These are phyloP conservation scores for Fragilaria radians DNA, from an alignment of 108 stramenopile genomes.

Conservation along the genomic window DNA sequence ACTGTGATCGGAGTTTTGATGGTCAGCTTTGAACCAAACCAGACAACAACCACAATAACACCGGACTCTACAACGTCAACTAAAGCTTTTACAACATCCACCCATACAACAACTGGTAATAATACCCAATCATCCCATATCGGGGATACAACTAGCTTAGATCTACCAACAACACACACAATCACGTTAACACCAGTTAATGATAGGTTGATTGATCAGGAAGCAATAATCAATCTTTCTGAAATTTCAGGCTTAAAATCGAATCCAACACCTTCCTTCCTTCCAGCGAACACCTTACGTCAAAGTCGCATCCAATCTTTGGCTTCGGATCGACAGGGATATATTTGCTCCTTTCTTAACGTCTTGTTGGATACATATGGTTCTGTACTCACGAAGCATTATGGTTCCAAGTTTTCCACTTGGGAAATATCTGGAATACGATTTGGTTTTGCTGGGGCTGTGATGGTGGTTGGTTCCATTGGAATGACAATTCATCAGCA, in stretches of 20 bases:
- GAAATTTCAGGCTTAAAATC: no score
- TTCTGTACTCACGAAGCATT: conserved; percentile 61
- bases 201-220: no score
- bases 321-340: conserved; percentile 29
- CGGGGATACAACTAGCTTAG: no score
- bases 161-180: no score
- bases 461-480: conserved; percentile 41
- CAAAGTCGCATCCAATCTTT: not conserved
- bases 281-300: no score
- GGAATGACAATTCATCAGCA: conserved; percentile 21
- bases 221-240: no score
- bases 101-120: no score
- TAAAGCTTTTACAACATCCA: no score
- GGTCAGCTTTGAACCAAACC: conserved; percentile 54
- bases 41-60: not conserved
- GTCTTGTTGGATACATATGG: conserved; percentile 72
- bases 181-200: no score
- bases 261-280: no score
- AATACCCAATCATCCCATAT: no score
- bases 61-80: no score
- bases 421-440: conserved; percentile 83
- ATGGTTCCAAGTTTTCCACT: conserved; percentile 64
- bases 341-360: conserved; percentile 54
- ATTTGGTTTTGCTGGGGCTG: conserved; percentile 77
- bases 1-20: conserved; percentile 59